A percentile compares a stretch with the other conserved stretches of the same genome.
These are phyloP conservation scores for Quercus tomentella DNA, from an alignment of 331 rosid species.

Conservation along the genomic window DNA sequence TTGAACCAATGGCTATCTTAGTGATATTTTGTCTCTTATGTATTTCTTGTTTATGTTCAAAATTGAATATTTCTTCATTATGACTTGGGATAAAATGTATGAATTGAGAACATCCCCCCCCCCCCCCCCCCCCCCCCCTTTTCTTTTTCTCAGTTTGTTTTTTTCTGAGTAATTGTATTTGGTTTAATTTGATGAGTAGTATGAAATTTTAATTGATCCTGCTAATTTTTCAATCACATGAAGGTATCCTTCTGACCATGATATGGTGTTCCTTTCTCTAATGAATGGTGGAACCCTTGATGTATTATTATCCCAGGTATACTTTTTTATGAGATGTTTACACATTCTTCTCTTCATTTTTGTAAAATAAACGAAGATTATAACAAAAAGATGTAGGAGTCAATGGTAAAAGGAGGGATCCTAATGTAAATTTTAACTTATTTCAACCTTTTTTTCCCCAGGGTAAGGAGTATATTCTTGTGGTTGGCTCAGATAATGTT, in stretches of 20 bases:
- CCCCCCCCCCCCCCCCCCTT: too few relatives aligned
- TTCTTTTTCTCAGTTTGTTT: too few relatives aligned
- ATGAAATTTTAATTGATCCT: slow-evolving; percentile 14
- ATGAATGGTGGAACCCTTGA: slow-evolving; percentile 53
- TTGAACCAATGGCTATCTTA: background rate
- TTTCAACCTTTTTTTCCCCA: slow-evolving; percentile 25
- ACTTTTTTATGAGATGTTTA: background rate
- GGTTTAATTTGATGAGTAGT: background rate
- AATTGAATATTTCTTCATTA: too few relatives aligned
- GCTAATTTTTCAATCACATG: slow-evolving; percentile 19
- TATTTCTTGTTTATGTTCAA: background rate
- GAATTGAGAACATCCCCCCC: too few relatives aligned
- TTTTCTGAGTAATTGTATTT: background rate
- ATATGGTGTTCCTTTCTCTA: slow-evolving; percentile 37
- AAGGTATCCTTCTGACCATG: slow-evolving; percentile 49
- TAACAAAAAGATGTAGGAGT: background rate
- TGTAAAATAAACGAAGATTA: background rate
- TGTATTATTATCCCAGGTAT: slow-evolving; percentile 60
- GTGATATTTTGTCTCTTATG: background rate
- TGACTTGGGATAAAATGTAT: too few relatives aligned
- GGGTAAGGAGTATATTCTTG: slow-evolving; percentile 76
- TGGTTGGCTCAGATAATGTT: slow-evolving; percentile 60
- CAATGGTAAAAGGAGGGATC: slow-evolving; percentile 9
- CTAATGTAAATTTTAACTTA: slow-evolving; percentile 15
- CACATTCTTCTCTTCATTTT: background rate